phyloP scores from a whole-genome alignment of 306 rosid genomes.

The Citrullus amarus region DNA sequence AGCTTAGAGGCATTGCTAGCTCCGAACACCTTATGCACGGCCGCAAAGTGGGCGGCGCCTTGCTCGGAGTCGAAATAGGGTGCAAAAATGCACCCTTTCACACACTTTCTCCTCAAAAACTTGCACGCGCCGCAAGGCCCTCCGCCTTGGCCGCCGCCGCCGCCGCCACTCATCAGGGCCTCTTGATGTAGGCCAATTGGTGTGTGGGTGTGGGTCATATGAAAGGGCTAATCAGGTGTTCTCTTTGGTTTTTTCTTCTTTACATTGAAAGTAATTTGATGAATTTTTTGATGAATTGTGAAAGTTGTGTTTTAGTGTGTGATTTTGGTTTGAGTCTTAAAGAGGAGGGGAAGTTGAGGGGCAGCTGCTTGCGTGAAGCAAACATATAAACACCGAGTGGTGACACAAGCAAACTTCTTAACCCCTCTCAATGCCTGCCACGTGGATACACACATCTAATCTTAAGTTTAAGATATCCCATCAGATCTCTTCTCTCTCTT shows the following conservation, averaged over 20 bases:
- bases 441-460: constrained; percentile 14
- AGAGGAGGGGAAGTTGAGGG: constrained; percentile 46
- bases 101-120: constrained; percentile 68
- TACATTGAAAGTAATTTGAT: neutral
- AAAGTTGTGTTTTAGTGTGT: neutral
- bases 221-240: neutral
- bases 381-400: constrained; percentile 28
- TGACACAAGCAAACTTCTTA: constrained; percentile 33
- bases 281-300: neutral
- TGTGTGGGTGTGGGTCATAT: neutral
- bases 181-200: neutral
- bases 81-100: constrained; percentile 74
- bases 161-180: constrained; percentile 12
- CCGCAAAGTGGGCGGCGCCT: constrained; percentile 83
- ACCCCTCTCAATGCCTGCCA: constrained; percentile 26
- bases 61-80: constrained; percentile 78
- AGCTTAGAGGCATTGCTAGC: constrained; percentile 95
- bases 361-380: constrained; percentile 89
- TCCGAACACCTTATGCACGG: constrained; percentile 91
- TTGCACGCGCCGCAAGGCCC: constrained; percentile 99
- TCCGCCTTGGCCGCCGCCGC: constrained; percentile 2
- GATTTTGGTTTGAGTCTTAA: constrained; percentile 34
- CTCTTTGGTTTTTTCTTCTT: neutral
- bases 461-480: neutral
- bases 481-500: neutral